Percentiles rank a stretch among this genome's conserved stretches.
Evolutionary conservation across 2,329 filamentous ascomycete genomes (phyloP).

Genomic region (Neonectria neomacrospora): DNA sequence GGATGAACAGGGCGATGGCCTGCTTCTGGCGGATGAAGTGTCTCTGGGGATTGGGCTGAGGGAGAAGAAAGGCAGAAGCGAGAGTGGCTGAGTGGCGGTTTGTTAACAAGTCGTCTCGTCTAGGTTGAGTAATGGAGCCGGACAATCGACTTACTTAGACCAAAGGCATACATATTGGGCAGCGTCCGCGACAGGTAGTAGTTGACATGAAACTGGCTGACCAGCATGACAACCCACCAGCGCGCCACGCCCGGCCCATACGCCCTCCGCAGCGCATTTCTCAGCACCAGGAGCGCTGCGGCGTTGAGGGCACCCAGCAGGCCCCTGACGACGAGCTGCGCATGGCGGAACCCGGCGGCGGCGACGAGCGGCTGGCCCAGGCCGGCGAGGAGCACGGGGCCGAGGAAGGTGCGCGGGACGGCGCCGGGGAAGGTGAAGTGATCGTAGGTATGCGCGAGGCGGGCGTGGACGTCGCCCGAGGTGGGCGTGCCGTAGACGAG

Average conservation of each 20-base stretch:
- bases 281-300: slow-evolving; percentile 73
- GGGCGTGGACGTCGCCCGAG: slow-evolving; percentile 58
- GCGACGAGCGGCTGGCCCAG: slow-evolving; percentile 74
- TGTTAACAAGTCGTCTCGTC: neutral
- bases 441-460: slow-evolving; percentile 77
- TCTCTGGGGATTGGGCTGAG: slow-evolving; percentile 45
- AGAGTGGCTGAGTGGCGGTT: slow-evolving; percentile 66
- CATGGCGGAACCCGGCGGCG: slow-evolving; percentile 65
- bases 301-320: slow-evolving; percentile 83
- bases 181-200: slow-evolving; percentile 93
- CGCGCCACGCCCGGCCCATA: slow-evolving; percentile 76
- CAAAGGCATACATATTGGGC: slow-evolving; percentile 97
- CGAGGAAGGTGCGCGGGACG: slow-evolving; percentile 91
- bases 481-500: slow-evolving; percentile 81
- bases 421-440: slow-evolving; percentile 91
- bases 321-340: slow-evolving; percentile 75
- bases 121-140: neutral
- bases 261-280: slow-evolving; percentile 68
- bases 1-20: slow-evolving; percentile 78
- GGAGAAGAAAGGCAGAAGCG: slow-evolving; percentile 63
- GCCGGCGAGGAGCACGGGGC: slow-evolving; percentile 79
- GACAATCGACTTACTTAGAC: slow-evolving; percentile 70
- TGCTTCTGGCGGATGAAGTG: slow-evolving; percentile 64
- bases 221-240: slow-evolving; percentile 84
- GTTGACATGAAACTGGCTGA: slow-evolving; percentile 89